A percentile compares a stretch with the other conserved stretches of the same genome.
These are phyloP conservation scores for Colletotrichum somersetense DNA, from an alignment of 2,329 filamentous ascomycete genomes.

Conservation along the genomic window DNA sequence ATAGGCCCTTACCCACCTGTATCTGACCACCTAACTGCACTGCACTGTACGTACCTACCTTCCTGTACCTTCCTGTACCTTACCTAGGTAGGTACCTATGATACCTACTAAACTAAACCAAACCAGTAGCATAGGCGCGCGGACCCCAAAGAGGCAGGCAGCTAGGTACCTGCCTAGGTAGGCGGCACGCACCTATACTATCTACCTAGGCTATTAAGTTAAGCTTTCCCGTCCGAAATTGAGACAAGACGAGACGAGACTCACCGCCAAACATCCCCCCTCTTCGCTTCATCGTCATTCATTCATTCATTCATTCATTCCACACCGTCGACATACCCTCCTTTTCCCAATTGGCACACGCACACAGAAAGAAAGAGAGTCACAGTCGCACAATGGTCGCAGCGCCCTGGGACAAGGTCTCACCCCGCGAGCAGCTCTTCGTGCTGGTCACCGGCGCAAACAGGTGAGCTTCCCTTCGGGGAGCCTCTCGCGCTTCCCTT, in stretches of 20 bases:
- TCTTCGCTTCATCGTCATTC: slow-evolving; percentile 1
- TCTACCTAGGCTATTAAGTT: no score
- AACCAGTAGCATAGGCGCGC: no score
- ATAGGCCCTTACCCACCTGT: no score
- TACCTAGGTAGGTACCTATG: no score
- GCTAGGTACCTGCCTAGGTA: slow-evolving; percentile 11
- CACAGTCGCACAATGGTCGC: slow-evolving; percentile 27
- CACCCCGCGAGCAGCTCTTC: slow-evolving; percentile 63
- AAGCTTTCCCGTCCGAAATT: slow-evolving; percentile 29
- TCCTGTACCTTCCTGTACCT: no score
- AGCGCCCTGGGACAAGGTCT: slow-evolving; percentile 53
- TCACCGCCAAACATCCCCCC: slow-evolving; percentile 33
- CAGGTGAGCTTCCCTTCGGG: slow-evolving; percentile 67
- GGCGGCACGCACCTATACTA: no score
- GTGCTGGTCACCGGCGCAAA: slow-evolving; percentile 88
- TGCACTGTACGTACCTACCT: no score
- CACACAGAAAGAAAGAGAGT: background rate
- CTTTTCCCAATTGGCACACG: slow-evolving; percentile 12
- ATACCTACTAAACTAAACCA: no score
- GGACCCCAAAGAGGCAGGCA: slow-evolving; percentile 25
- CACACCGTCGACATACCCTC: background rate
- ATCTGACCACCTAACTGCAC: no score
- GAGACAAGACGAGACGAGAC: slow-evolving; percentile 11
- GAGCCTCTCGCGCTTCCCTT: background rate
- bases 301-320: background rate